These are phyloP conservation scores for Monilinia fructigena DNA, from an alignment of 2,329 filamentous ascomycete species.

Conservation along the genomic window DNA sequence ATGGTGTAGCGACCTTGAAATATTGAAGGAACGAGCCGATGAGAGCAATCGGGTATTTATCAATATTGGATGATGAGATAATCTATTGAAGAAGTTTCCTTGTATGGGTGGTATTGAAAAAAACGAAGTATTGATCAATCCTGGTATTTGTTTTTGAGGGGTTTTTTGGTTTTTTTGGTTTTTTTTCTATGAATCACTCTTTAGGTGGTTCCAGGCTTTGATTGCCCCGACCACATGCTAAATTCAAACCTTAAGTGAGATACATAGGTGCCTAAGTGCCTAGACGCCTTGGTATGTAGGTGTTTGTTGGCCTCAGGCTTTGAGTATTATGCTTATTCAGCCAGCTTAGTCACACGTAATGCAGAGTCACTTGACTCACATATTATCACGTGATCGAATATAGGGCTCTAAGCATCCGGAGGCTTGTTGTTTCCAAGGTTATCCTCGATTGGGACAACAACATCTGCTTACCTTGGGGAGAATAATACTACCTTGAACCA, in stretches of 20 bases:
- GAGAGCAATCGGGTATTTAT: neutral
- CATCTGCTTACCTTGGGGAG: neutral
- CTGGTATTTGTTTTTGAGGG: neutral
- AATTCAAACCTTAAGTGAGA: neutral
- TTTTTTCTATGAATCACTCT: conserved; percentile 1
- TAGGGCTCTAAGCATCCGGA: too few relatives aligned
- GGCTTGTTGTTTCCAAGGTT: neutral
- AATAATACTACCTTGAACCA: neutral
- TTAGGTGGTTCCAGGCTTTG: conserved; percentile 7
- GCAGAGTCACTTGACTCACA: neutral
- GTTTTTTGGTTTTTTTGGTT: neutral
- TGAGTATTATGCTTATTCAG: neutral
- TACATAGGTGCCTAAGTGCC: too few relatives aligned
- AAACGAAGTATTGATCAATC: conserved; percentile 18
- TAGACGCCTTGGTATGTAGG: too few relatives aligned
- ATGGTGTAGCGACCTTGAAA: neutral
- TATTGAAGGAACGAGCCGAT: conserved; percentile 16
- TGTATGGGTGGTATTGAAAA: conserved; percentile 9
- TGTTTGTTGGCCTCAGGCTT: neutral
- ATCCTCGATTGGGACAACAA: too few relatives aligned
- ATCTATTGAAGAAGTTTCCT: conserved; percentile 12
- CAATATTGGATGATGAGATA: conserved; percentile 1
- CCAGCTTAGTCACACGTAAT: neutral
- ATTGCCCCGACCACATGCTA: conserved; percentile 17
- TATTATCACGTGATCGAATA: too few relatives aligned